A percentile compares a stretch with the other conserved stretches of the same genome.
These are phyloP conservation scores for Xanthoconium separans DNA, from an alignment of 1,284 basidiomycete species.

Conservation along the genomic window DNA sequence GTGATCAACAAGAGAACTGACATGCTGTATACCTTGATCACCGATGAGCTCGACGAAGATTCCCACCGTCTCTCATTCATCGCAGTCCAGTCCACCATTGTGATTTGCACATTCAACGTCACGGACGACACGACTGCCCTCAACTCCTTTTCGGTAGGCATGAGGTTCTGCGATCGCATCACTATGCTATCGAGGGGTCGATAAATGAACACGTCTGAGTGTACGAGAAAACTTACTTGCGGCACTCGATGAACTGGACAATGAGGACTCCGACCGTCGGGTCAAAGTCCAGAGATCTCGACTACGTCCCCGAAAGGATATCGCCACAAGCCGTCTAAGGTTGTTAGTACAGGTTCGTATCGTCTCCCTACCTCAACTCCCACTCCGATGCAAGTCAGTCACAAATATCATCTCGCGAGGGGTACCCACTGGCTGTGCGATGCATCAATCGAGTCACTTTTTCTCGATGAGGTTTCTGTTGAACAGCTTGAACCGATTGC, in stretches of 20 bases:
- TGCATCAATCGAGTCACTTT: neutral
- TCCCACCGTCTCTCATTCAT: conserved; percentile 13
- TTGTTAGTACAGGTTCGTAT: conserved; percentile 13
- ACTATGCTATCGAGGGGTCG: neutral
- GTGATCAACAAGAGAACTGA: too few species aligned
- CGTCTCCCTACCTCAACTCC: conserved; percentile 10
- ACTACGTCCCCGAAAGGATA: too few species aligned
- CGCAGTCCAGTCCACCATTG: conserved; percentile 19
- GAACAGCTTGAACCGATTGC: conserved; percentile 9
- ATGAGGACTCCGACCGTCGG: too few species aligned
- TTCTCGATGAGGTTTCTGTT: conserved; percentile 7
- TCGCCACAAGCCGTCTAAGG: conserved; percentile 25
- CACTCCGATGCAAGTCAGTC: conserved; percentile 17
- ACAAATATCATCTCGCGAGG: neutral
- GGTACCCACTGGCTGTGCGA: conserved; percentile 12
- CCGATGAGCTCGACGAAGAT: conserved; percentile 21
- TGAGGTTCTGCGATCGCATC: conserved; percentile 12
- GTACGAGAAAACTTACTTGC: conserved; percentile 3
- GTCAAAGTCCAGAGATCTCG: too few species aligned
- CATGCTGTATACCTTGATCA: conserved; percentile 7
- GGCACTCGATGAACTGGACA: conserved; percentile 13
- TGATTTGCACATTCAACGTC: neutral
- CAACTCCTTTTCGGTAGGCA: conserved; percentile 16
- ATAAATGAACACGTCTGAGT: neutral
- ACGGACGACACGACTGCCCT: conserved; percentile 7